Base-by-base conservation (phyloP, 2,329 filamentous ascomycete species). In the Hyphodiscus sp. region DNA sequence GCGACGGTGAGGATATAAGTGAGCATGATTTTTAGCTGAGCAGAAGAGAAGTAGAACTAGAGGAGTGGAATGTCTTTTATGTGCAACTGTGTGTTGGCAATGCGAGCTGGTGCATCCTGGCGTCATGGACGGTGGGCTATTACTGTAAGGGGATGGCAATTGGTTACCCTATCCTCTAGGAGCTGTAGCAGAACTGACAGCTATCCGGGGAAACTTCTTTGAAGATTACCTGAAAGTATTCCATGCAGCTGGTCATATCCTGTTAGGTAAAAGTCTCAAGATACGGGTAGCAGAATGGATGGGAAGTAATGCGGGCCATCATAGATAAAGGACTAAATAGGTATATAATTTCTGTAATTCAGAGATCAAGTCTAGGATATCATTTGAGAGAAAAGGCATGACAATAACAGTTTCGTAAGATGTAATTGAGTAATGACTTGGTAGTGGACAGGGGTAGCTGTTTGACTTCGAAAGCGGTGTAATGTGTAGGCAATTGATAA, bases 1-100 rank as follows among this genome's bases (percentile, higher is more conserved):
- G 58, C 63, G 44, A 60, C 52, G 30, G 58, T 50, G 44, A 66
- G 45, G 53, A 65, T 48, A 20, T 62, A 59, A 18, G 59, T 48
- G 26, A 66, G 58, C 66, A 68, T 68, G 50, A 51, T 62, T 53
- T 38, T 20, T 41, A 23, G 18, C 15, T 30, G 13, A 41, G 33
- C n/a, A 50, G 29, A 38, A 51, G 26, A 29, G 41, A 45, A 44
- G 41, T 20, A 50, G 45, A 43, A 46, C 33, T 2, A 38, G 33
- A 38, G 33, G 11, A 38, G 33, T 38, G 33, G 29, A n/a, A 38
- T 38, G 11, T 13, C 33, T 47, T 50, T 47, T 54, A 54, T 51
- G 41, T 16, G 20, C 26, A 26, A 1, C 38, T 16, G 11, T 51
- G 49, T 44, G 48, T 26, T 44, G 52, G 20, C 43, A 42, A 38